Percentiles rank a stretch among this genome's conserved stretches.
phyloP scores from a whole-genome alignment of 768 basidiomycete genomes.

The Termitomyces sp. region DNA sequence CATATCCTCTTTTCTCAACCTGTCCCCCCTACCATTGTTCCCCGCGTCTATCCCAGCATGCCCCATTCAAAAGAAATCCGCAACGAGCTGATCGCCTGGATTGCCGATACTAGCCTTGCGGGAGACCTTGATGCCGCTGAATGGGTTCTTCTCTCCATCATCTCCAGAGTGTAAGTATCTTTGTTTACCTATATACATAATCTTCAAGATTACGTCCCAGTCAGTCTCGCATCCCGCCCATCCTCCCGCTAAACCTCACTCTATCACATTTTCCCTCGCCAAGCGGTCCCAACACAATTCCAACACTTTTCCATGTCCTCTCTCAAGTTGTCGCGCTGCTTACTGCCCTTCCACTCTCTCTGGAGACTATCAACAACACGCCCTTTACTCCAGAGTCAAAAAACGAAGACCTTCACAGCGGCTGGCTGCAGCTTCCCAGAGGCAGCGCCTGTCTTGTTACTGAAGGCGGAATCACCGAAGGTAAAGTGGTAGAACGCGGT shows the following conservation, averaged over 20 bases:
- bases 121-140: constrained; percentile 68
- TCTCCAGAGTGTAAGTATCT: constrained; percentile 57
- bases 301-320: constrained; percentile 50
- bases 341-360: constrained; percentile 51
- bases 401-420: constrained; percentile 67
- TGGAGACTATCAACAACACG: constrained; percentile 52
- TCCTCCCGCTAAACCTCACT: constrained; percentile 63
- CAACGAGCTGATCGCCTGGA: constrained; percentile 61
- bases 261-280: constrained; percentile 54
- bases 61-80: constrained; percentile 25
- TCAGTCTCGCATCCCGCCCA: constrained; percentile 58
- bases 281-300: constrained; percentile 21
- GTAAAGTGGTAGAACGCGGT: constrained; percentile 53
- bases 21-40: constrained; percentile 33
- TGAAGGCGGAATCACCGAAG: constrained; percentile 65
- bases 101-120: constrained; percentile 62
- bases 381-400: constrained; percentile 62
- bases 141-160: constrained; percentile 60
- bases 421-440: constrained; percentile 64
- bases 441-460: constrained; percentile 57
- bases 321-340: constrained; percentile 54
- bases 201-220: constrained; percentile 26
- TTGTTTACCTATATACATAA: background rate
- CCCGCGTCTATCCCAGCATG: constrained; percentile 29
- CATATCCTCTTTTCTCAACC: constrained; percentile 56